A percentile compares a stretch with the other conserved stretches of the same genome.
phyloP scores from a whole-genome alignment of 345 rosid genomes.

The Camelina hispida region DNA sequence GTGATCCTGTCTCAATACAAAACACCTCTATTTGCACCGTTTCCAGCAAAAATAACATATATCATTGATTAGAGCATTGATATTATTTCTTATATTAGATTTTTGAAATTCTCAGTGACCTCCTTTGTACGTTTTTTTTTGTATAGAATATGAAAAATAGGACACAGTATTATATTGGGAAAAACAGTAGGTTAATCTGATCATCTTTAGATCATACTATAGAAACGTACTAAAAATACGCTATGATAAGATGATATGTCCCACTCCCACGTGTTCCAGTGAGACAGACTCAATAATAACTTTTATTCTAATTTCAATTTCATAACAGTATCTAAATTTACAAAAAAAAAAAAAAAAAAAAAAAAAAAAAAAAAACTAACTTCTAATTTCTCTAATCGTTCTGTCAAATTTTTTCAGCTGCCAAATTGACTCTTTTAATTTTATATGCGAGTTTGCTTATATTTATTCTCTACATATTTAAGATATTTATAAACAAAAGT shows the following conservation, averaged over 20 bases:
- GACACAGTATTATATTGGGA: background rate
- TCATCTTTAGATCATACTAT: background rate
- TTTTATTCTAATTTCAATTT: background rate
- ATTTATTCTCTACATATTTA: background rate
- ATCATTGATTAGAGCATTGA: background rate
- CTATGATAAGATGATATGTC: background rate
- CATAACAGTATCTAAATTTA: background rate
- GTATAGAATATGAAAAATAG: background rate
- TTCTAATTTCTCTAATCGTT: no score
- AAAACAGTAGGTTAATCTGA: background rate
- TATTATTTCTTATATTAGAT: background rate
- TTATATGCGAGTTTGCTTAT: background rate
- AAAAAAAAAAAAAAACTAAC: no score
- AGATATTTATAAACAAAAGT: constrained; percentile 14
- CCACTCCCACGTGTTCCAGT: background rate
- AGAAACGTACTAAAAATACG: background rate
- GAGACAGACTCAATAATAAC: background rate
- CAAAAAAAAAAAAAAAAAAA: no score
- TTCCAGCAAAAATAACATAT: background rate
- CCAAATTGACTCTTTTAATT: background rate
- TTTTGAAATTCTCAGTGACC: background rate
- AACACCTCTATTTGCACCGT: background rate
- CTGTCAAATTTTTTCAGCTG: background rate
- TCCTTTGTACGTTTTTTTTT: background rate
- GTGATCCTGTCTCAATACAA: background rate